Evolutionary conservation across 495 filamentous ascomycete species (phyloP).

Genomic region (Daldinia decipiens): DNA sequence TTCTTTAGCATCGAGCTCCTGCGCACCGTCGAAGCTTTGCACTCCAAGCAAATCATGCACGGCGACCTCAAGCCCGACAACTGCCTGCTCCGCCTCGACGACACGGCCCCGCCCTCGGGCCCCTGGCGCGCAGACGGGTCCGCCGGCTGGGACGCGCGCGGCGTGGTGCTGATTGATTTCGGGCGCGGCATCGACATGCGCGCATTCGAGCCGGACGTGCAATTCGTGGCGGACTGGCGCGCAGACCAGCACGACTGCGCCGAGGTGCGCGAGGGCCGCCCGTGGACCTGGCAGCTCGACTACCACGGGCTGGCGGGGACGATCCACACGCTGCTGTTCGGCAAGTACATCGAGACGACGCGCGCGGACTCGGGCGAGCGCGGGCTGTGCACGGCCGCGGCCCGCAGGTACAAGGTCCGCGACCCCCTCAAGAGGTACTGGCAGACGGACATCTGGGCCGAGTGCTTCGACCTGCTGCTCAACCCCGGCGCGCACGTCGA

Average conservation of each 20-base stretch:
- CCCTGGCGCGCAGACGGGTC: slow-evolving; percentile 76
- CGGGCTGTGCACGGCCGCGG: slow-evolving; percentile 58
- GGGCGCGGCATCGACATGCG: slow-evolving; percentile 94
- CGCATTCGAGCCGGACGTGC: slow-evolving; percentile 77
- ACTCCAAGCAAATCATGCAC: slow-evolving; percentile 82
- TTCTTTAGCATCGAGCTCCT: slow-evolving; percentile 94
- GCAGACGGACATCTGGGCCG: slow-evolving; percentile 89
- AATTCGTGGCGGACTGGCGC: slow-evolving; percentile 96
- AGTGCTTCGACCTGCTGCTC: slow-evolving; percentile 84
- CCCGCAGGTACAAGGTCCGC: slow-evolving; percentile 70
- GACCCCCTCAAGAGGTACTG: slow-evolving; percentile 91
- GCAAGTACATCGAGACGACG: slow-evolving; percentile 89
- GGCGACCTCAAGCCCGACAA: slow-evolving; percentile 97
- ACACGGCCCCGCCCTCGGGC: slow-evolving; percentile 55
- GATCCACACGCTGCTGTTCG: slow-evolving; percentile 87
- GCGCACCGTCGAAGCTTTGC: slow-evolving; percentile 87
- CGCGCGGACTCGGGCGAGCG: slow-evolving; percentile 56
- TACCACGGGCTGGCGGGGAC: slow-evolving; percentile 91
- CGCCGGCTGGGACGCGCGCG: slow-evolving; percentile 82
- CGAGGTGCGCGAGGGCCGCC: slow-evolving; percentile 90
- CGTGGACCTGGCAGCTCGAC: slow-evolving; percentile 97
- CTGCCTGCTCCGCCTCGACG: slow-evolving; percentile 85
- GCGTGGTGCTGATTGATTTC: slow-evolving; percentile 90
- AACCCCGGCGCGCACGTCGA: slow-evolving; percentile 77
- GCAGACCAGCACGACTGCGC: slow-evolving; percentile 84